These are phyloP conservation scores for Penicillium roqueforti DNA, from an alignment of 495 filamentous ascomycete genomes.

Conservation along the genomic window DNA sequence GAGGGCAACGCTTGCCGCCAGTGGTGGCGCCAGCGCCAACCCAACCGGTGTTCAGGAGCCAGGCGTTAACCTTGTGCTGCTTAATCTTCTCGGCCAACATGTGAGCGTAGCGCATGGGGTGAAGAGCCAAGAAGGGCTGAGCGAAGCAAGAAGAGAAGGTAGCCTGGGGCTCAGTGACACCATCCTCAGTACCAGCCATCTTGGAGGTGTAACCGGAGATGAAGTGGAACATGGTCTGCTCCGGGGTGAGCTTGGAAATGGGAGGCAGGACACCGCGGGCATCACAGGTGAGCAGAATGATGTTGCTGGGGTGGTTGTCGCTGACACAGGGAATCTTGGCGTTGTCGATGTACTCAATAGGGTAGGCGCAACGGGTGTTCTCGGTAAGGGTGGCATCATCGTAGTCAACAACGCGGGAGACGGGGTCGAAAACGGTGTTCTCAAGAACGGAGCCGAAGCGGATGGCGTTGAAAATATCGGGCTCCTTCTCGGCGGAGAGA, in stretches of 20 bases:
- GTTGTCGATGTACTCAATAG: slow-evolving; percentile 97
- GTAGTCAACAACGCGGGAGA: slow-evolving; percentile 87
- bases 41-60: slow-evolving; percentile 99
- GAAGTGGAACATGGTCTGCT: slow-evolving; percentile 99
- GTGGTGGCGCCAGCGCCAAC: slow-evolving; percentile 92
- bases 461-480: slow-evolving; percentile 96
- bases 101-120: slow-evolving; percentile 97
- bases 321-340: slow-evolving; percentile 96
- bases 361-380: slow-evolving; percentile 98
- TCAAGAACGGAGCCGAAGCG: slow-evolving; percentile 95
- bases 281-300: slow-evolving; percentile 96
- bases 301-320: slow-evolving; percentile 87
- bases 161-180: slow-evolving; percentile 92
- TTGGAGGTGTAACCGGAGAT: slow-evolving; percentile 99
- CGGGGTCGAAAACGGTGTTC: slow-evolving; percentile 95
- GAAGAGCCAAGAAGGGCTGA: slow-evolving; percentile 96
- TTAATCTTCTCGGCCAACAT: slow-evolving; percentile 99
- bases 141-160: slow-evolving; percentile 99
- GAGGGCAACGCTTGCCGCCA: slow-evolving; percentile 95
- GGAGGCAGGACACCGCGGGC: slow-evolving; percentile 95
- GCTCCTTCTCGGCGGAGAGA: slow-evolving; percentile 97
- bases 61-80: slow-evolving; percentile 91
- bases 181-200: slow-evolving; percentile 98
- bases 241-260: slow-evolving; percentile 92
- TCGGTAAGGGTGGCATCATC: slow-evolving; percentile 93